Evolutionary conservation across 2,329 filamentous ascomycete genomes (phyloP).

Genomic region (Tympanopsis confertula): DNA sequence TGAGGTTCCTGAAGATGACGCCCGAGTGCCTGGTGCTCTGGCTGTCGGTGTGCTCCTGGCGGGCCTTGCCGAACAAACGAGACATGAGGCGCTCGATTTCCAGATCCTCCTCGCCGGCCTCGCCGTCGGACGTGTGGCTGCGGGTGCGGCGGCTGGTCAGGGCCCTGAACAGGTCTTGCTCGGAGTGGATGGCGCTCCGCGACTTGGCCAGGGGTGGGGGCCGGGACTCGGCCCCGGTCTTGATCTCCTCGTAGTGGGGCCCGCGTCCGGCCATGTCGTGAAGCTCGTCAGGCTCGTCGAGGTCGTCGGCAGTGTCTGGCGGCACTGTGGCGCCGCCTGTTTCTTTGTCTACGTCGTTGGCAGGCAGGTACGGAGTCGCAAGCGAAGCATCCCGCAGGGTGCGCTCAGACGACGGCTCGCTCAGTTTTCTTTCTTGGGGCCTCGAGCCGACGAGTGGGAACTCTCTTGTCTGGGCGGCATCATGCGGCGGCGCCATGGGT

Average conservation of each 20-base stretch:
- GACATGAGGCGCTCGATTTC: constrained; percentile 54
- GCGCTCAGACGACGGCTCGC: not conserved
- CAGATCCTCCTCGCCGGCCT: constrained; percentile 27
- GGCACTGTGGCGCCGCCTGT: constrained; percentile 1
- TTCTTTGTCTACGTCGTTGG: too few relatives aligned
- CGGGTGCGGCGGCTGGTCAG: constrained; percentile 35
- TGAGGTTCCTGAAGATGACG: constrained; percentile 59
- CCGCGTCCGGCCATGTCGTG: constrained; percentile 1
- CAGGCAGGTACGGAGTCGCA: not conserved
- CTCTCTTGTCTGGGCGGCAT: not conserved
- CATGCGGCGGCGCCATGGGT: too few relatives aligned
- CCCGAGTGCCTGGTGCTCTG: constrained; percentile 60
- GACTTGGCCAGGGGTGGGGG: constrained; percentile 9
- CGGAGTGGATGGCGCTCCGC: constrained; percentile 18
- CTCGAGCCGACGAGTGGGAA: not conserved
- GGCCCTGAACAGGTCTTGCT: constrained; percentile 37
- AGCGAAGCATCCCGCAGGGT: constrained; percentile 2
- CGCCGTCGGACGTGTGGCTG: constrained; percentile 11
- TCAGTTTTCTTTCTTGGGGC: not conserved
- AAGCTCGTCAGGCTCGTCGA: constrained; percentile 3
- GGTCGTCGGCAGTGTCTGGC: constrained; percentile 1
- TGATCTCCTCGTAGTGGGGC: constrained; percentile 15
- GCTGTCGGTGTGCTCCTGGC: constrained; percentile 55
- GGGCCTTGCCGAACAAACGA: constrained; percentile 55
- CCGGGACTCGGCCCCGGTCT: constrained; percentile 9